These are phyloP conservation scores for Cryptosporidium baileyi DNA, from an alignment of 169 alveolate genomes.

Conservation along the genomic window DNA sequence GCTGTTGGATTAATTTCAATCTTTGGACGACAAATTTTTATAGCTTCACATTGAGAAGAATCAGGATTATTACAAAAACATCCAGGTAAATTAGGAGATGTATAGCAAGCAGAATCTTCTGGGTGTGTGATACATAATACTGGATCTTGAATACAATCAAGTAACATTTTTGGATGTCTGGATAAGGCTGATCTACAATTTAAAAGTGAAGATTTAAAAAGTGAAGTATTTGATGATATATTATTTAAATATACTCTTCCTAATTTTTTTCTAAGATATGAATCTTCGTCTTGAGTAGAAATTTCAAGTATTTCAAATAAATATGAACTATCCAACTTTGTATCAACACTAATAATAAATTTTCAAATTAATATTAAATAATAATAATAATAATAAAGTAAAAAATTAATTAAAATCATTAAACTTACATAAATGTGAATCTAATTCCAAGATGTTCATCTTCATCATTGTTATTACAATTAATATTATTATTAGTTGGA, in stretches of 20 bases:
- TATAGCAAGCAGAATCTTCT: not conserved
- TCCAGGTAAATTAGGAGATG: not conserved
- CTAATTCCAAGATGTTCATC: not conserved
- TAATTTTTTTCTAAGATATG: conserved; percentile 10
- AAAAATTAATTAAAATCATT: not conserved
- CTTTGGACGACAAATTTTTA: not conserved
- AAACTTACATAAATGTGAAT: conserved; percentile 31
- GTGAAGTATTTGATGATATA: not conserved
- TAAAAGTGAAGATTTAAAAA: not conserved
- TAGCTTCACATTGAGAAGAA: not conserved
- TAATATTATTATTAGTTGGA: conserved; percentile 7
- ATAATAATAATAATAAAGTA: not conserved
- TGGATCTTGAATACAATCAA: not conserved
- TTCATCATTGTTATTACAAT: not conserved
- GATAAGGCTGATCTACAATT: conserved; percentile 22
- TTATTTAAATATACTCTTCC: conserved; percentile 35
- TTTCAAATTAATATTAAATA: not conserved
- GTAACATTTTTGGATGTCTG: conserved; percentile 16
- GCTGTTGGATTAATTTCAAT: not conserved
- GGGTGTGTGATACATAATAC: not conserved
- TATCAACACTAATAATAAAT: not conserved
- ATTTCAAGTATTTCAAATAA: conserved; percentile 8
- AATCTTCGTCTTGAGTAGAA: not conserved
- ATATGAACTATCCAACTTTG: not conserved
- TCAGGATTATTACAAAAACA: not conserved